Evolutionary conservation across 116 monocot species (phyloP).

Genomic region (Dioscorea cayenensis): DNA sequence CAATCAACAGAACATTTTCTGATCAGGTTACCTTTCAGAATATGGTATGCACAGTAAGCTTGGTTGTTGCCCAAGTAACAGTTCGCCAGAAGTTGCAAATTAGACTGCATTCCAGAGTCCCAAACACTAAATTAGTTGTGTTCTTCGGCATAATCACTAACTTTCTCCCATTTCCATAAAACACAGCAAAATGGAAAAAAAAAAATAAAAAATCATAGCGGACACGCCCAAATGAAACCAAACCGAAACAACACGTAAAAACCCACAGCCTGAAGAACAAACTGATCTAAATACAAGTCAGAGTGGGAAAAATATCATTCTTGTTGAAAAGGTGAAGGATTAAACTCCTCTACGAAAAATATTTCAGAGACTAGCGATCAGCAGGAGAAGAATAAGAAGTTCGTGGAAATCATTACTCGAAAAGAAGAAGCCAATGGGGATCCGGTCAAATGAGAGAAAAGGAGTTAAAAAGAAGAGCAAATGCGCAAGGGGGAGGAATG

Average conservation of each 20-base stretch:
- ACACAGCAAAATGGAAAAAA: not conserved
- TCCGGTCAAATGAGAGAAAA: not conserved
- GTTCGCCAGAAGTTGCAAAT: constrained; percentile 83
- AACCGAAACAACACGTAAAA: too few relatives aligned
- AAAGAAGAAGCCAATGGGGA: not conserved
- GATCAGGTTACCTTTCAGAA: constrained; percentile 65
- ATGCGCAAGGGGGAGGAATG: not conserved
- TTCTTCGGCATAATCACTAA: not conserved
- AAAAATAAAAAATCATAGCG: not conserved
- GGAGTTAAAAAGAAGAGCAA: not conserved
- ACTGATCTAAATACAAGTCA: too few relatives aligned
- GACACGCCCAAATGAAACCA: too few relatives aligned
- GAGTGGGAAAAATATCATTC: too few relatives aligned
- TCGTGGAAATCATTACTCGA: too few relatives aligned
- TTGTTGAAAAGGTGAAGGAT: too few relatives aligned
- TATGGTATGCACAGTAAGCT: constrained; percentile 78
- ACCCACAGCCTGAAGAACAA: too few relatives aligned
- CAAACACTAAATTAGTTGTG: not conserved
- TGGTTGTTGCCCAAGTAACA: constrained; percentile 89
- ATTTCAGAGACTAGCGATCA: too few relatives aligned
- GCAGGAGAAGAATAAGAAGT: too few relatives aligned
- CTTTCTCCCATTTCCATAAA: not conserved
- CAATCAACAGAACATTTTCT: not conserved
- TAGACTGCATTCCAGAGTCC: constrained; percentile 45
- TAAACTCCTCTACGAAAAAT: too few relatives aligned